These are phyloP conservation scores for Canavalia ensiformis DNA, from an alignment of 306 rosid species.

Conservation along the genomic window DNA sequence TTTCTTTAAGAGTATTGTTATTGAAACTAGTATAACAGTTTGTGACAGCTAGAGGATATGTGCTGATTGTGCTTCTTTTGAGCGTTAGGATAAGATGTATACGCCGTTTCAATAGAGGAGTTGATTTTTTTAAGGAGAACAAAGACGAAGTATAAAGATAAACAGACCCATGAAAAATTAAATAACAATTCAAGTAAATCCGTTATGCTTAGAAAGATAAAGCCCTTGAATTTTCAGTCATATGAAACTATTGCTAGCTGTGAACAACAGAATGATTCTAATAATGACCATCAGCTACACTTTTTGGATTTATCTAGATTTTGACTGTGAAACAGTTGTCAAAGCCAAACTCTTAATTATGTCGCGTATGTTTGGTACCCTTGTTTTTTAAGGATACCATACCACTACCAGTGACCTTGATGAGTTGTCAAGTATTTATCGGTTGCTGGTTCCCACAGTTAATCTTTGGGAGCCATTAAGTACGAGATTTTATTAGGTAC, in stretches of 20 bases:
- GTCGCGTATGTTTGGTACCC: not conserved
- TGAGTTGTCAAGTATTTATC: conserved; percentile 29
- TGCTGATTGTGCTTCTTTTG: conserved; percentile 28
- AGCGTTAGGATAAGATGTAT: conserved; percentile 16
- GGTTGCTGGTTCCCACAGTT: conserved; percentile 20
- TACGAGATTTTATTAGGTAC: not conserved
- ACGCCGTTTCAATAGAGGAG: not conserved
- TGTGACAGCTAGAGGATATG: conserved; percentile 11
- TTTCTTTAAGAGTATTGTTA: not conserved
- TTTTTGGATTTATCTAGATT: conserved; percentile 31
- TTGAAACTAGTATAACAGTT: conserved; percentile 25
- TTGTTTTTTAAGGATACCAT: conserved; percentile 11
- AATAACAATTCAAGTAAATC: not conserved
- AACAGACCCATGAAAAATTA: not conserved
- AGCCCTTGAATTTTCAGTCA: not conserved
- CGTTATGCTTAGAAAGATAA: not conserved
- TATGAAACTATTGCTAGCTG: conserved; percentile 25
- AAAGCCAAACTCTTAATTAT: not conserved
- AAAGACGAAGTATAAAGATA: not conserved
- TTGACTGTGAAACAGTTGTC: not conserved
- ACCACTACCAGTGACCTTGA: not conserved
- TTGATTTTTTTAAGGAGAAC: conserved; percentile 17
- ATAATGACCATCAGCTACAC: conserved; percentile 12
- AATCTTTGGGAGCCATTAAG: not conserved
- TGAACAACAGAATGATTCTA: conserved; percentile 20